Base-by-base conservation (phyloP, 225 moss, liverwort and hornwort species). In the Sphagnum tenellum region DNA sequence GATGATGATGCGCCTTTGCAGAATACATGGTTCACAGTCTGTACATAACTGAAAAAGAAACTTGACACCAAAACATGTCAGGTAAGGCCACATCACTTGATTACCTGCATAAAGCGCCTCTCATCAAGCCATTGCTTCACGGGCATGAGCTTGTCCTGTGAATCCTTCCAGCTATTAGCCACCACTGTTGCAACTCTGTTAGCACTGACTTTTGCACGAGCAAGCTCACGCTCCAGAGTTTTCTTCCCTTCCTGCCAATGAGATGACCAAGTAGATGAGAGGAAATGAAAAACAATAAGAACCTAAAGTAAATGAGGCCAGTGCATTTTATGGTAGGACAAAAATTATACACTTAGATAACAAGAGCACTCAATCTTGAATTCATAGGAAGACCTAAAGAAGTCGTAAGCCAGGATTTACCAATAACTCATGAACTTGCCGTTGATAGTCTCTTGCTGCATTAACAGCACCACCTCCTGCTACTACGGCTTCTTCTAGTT, bases 51-150 rank as follows among this genome's bases (percentile, higher is more conserved):
- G 29, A 29, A 29, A 29, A 0, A 29, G 29, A 29, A 29, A 29
- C 29, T 29, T 29, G 29, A 29, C 29, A 13, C 58, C 7, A 6
- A 12, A 44, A 11, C 14, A 3, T 6, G 46, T 10, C 9, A 60
- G 45, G 12, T 13, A 14, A 61, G 45, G 46, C 9, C 47, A 2
- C 61, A 61, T 6, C 45, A 68, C 12, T 54, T 73, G 29, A 4
- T 8, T 71, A 84, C 85, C 81, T 82, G 85, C 70, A 85, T 61
- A 60, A 85, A 85, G 44, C 85, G 82, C 67, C 85, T 79, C 57
- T 85, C 85, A 63, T 85, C 82, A 56, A 85, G 85, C 85, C 85
- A 85, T 72, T 85, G 85, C 66, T 82, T 82, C 68, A 85, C 85
- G 67, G 85, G 85, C 85, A 85, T 85, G 63, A 85, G 81, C 68